These are phyloP conservation scores for Verticillium albo-atrum DNA, from an alignment of 2,329 filamentous ascomycete species.

Conservation along the genomic window DNA sequence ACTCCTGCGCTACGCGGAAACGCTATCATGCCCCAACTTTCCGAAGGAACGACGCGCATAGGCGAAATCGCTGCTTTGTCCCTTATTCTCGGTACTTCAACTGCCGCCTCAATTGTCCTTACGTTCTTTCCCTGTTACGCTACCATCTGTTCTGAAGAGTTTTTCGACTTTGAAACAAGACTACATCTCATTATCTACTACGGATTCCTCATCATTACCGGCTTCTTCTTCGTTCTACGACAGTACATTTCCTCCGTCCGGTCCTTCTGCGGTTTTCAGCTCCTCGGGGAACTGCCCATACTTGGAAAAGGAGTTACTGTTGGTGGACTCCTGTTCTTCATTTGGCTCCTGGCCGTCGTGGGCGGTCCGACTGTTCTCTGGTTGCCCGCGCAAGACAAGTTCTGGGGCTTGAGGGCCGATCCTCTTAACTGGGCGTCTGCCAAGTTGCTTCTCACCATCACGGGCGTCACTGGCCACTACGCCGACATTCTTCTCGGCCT, in stretches of 20 bases:
- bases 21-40: too few relatives aligned
- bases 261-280: too few relatives aligned
- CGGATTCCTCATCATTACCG: slow-evolving; percentile 4
- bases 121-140: slow-evolving; percentile 11
- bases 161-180: slow-evolving; percentile 7
- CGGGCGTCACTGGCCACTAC: slow-evolving; percentile 10
- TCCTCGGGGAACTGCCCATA: too few relatives aligned
- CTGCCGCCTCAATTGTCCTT: neutral
- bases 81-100: too few relatives aligned
- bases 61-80: too few relatives aligned
- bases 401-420: slow-evolving; percentile 6
- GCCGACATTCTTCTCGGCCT: slow-evolving; percentile 11
- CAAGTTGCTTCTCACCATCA: slow-evolving; percentile 6
- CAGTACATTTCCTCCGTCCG: neutral
- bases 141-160: slow-evolving; percentile 9
- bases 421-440: slow-evolving; percentile 8
- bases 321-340: too few relatives aligned
- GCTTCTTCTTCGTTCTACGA: slow-evolving; percentile 1
- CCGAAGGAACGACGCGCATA: too few relatives aligned
- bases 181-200: slow-evolving; percentile 9
- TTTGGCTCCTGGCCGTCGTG: too few relatives aligned
- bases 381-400: slow-evolving; percentile 3
- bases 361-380: slow-evolving; percentile 1
- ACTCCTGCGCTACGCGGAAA: too few relatives aligned
- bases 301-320: too few relatives aligned